Percentiles rank a stretch among this genome's conserved stretches.
Conservation (phyloP, 108 stramenopile species). For the Bacterosira constricta region DNA sequence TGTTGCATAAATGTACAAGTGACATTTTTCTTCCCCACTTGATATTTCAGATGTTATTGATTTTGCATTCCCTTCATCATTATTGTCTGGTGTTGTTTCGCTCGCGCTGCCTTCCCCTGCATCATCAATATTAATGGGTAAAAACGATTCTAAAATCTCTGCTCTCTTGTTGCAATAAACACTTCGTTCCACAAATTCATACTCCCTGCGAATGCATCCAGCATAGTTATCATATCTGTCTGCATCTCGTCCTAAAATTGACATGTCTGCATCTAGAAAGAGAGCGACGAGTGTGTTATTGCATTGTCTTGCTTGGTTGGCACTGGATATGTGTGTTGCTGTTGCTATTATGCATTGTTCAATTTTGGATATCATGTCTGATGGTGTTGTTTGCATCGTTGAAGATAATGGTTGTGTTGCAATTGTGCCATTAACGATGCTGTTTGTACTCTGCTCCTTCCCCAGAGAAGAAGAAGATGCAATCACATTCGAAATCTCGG, state of each 20-base stretch:
- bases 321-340: constrained; percentile 34
- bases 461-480: not conserved
- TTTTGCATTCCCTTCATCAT: not conserved
- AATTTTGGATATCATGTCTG: constrained; percentile 16
- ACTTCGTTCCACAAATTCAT: constrained; percentile 56
- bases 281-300: constrained; percentile 27
- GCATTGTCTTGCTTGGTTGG: constrained; percentile 17
- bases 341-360: constrained; percentile 55
- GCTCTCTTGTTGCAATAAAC: constrained; percentile 78
- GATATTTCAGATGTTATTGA: not conserved
- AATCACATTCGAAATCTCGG: constrained; percentile 13
- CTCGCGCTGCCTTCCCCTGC: not conserved
- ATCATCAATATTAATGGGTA: constrained; percentile 30
- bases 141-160: constrained; percentile 65
- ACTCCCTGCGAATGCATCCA: constrained; percentile 74
- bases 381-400: not conserved
- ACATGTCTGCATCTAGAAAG: constrained; percentile 87
- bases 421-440: not conserved
- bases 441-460: not conserved
- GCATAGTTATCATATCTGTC: constrained; percentile 68
- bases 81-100: not conserved
- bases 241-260: constrained; percentile 68
- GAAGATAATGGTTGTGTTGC: not conserved
- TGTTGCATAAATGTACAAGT: constrained; percentile 50
- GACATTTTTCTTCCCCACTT: constrained; percentile 38